Evolutionary conservation across 2,329 filamentous ascomycete genomes (phyloP).

Genomic region (Curvularia eragrostidis): DNA sequence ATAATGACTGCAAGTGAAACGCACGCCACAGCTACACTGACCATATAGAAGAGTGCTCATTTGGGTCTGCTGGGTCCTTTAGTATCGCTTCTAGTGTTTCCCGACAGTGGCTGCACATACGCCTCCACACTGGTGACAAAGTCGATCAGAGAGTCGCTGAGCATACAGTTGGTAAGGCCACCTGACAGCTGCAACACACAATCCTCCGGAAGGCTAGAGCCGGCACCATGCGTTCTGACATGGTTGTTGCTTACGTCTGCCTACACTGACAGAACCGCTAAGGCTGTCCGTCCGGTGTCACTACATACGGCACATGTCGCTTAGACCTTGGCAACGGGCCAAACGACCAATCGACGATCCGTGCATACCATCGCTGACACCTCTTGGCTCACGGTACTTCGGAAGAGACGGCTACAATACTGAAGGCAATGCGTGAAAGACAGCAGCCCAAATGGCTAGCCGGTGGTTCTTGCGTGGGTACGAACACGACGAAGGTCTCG

Average conservation of each 20-base stretch:
- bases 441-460: not conserved
- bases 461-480: not conserved
- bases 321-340: not conserved
- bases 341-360: not conserved
- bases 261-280: not conserved
- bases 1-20: too few species aligned
- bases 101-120: not conserved
- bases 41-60: not conserved
- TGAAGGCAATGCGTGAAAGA: not conserved
- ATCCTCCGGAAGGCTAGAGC: not conserved
- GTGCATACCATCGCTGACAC: not conserved
- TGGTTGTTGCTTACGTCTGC: not conserved
- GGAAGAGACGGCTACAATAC: not conserved
- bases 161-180: not conserved
- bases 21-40: not conserved
- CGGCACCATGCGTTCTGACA: not conserved
- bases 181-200: not conserved
- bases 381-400: not conserved
- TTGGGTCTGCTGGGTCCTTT: not conserved
- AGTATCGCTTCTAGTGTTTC: not conserved
- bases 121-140: not conserved
- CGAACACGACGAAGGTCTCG: not conserved
- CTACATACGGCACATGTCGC: not conserved
- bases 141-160: not conserved
- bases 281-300: not conserved